Conservation (phyloP, 1,284 basidiomycete genomes). For the Ustilago shanxiensis region DNA sequence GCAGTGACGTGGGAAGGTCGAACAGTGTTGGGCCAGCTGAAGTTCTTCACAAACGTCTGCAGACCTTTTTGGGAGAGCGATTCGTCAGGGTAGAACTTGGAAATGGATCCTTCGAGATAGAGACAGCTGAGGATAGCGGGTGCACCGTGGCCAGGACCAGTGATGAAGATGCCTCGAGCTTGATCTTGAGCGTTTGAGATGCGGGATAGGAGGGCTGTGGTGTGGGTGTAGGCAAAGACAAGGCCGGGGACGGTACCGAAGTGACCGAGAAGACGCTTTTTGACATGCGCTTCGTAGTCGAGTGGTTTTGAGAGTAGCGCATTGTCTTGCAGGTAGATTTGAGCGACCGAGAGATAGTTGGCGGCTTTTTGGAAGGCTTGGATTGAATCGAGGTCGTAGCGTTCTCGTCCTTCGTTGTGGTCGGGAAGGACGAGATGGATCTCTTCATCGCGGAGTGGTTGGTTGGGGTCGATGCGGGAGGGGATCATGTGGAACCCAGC, state of each 20-base stretch:
- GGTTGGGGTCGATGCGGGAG: conserved; percentile 13
- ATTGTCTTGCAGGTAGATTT: conserved; percentile 83
- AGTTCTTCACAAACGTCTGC: conserved; percentile 77
- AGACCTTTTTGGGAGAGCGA: conserved; percentile 78
- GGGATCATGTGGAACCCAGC: conserved; percentile 15
- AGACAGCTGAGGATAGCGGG: conserved; percentile 83
- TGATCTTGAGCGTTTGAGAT: conserved; percentile 72
- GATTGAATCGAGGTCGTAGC: conserved; percentile 32
- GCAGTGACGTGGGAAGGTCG: conserved; percentile 75
- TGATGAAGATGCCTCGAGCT: conserved; percentile 75
- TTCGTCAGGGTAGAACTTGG: conserved; percentile 80
- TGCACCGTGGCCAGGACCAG: conserved; percentile 72
- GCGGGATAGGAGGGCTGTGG: conserved; percentile 78
- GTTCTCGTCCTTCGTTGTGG: not conserved
- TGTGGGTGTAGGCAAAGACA: conserved; percentile 81
- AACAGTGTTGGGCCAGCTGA: conserved; percentile 79
- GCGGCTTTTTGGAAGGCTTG: conserved; percentile 51
- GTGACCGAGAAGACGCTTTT: conserved; percentile 79
- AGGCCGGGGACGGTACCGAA: conserved; percentile 77
- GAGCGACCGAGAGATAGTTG: conserved; percentile 69
- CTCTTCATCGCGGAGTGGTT: conserved; percentile 14
- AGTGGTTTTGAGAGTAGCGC: conserved; percentile 75
- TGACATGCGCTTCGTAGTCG: conserved; percentile 75
- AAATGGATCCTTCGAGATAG: conserved; percentile 84
- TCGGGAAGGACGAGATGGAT: conserved; percentile 13